Conservation (phyloP, 352 stramenopile species). For the Phytophthora cactorum region DNA sequence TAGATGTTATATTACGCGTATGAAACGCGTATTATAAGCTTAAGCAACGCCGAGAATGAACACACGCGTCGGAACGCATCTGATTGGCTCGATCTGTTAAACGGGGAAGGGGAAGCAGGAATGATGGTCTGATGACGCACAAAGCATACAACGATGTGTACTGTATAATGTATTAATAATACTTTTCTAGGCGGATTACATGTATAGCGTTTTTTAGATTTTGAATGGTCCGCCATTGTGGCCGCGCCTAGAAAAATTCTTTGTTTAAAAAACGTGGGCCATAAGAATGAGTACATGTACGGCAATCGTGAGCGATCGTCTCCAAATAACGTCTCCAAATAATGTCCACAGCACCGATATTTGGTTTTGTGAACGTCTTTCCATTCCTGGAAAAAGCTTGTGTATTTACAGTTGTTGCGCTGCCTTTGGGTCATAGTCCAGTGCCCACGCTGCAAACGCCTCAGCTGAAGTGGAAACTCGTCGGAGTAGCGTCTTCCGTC, state of each 20-base stretch:
- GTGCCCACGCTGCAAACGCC: slow-evolving; percentile 36
- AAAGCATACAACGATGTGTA: neutral
- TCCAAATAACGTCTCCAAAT: too few species aligned
- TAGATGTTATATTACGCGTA: slow-evolving; percentile 4
- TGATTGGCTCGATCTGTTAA: slow-evolving; percentile 25
- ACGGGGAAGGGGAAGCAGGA: slow-evolving; percentile 4
- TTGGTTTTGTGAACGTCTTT: too few species aligned
- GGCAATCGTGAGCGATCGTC: too few species aligned
- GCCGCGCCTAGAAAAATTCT: too few species aligned
- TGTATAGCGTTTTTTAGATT: too few species aligned
- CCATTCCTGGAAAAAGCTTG: neutral
- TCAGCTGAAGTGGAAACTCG: slow-evolving; percentile 31
- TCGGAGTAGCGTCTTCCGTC: slow-evolving; percentile 36
- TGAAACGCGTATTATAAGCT: neutral
- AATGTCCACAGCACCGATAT: too few species aligned
- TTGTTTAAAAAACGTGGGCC: too few species aligned
- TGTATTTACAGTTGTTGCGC: slow-evolving; percentile 16
- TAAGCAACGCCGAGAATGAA: neutral
- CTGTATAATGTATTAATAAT: too few species aligned
- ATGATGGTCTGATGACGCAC: slow-evolving; percentile 22
- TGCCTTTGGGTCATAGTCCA: slow-evolving; percentile 39
- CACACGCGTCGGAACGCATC: neutral
- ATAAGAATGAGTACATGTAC: too few species aligned
- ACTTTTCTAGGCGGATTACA: too few species aligned
- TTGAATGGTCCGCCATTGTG: too few species aligned